Base-by-base conservation (phyloP, 192 early-diverging fungal genomes). In the Jimgerdemannia lactiflua region DNA sequence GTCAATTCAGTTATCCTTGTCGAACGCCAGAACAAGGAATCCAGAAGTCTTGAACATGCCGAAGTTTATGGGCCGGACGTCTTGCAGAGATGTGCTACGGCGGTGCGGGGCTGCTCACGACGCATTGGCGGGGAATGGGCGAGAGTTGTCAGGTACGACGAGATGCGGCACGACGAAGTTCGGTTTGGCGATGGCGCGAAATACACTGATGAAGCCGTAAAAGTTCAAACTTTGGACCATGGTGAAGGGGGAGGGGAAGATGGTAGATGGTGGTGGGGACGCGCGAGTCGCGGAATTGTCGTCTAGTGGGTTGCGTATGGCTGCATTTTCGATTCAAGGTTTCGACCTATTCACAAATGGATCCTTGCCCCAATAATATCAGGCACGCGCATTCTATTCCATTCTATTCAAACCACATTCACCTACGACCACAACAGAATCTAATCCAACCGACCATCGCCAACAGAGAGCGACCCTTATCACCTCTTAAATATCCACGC, bases 1-100 rank as follows among this genome's bases (percentile, higher is more conserved):
- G 97, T 96, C 8, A 99, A 78, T 40, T n/a, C 95, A 97, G 86
- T 99, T 99, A 80, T 99, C 97, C 83, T 99, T 99, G 81, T 99
- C 97, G 81, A 97, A 99, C 4, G 88, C 94, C n/a, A 97, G 78
- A 42, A 89, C 92, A 39, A 79, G 74, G 72, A 97, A 89, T 3
- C 94, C 94, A 2, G 76, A 67, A 14, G 77, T 70, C 64, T 84
- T 86, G 19, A 97, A 80, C 20, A 75, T 70, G 4, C 68, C 75
- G 80, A 91, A 95, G 43, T 93, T 87, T 20, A 96, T 88, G 7
- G 80, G 70, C 4, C 92, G 88, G 66, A 95, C 89, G 73, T 96
- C 92, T 86, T 74, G 17, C 20, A 39, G n/a, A 14, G 70, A 40
- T 39, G 64, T 66, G 44, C 44, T 19, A 14, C 14, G 29, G 67